Evolutionary conservation across 352 stramenopile species (phyloP).

Genomic region (Phytophthora litchii): DNA sequence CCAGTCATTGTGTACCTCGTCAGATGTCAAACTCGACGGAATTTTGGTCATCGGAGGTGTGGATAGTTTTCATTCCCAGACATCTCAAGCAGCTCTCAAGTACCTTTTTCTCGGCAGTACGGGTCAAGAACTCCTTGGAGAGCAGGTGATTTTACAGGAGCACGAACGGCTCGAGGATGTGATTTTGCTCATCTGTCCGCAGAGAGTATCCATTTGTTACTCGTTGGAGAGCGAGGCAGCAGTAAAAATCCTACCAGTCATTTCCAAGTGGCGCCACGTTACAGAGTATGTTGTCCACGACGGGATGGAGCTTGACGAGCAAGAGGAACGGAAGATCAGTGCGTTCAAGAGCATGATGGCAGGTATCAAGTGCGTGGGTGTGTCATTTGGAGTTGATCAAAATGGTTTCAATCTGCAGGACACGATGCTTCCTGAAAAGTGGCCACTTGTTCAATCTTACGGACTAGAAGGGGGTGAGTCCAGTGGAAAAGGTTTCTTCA

Average conservation of each 20-base stretch:
- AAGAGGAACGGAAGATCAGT: slow-evolving; percentile 68
- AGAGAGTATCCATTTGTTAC: slow-evolving; percentile 61
- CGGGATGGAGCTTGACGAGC: slow-evolving; percentile 67
- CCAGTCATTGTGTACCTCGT: slow-evolving; percentile 51
- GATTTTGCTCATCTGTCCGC: slow-evolving; percentile 58
- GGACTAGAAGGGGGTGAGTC: slow-evolving; percentile 49
- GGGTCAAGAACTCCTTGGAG: slow-evolving; percentile 72
- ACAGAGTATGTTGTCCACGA: slow-evolving; percentile 72
- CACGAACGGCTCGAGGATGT: slow-evolving; percentile 74
- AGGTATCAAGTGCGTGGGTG: slow-evolving; percentile 49
- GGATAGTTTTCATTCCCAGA: slow-evolving; percentile 68
- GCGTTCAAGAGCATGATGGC: slow-evolving; percentile 73
- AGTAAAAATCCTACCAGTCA: slow-evolving; percentile 62
- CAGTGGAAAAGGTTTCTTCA: slow-evolving; percentile 67
- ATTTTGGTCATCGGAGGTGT: slow-evolving; percentile 74
- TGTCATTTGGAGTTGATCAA: slow-evolving; percentile 54
- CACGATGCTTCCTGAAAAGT: slow-evolving; percentile 69
- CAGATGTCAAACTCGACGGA: slow-evolving; percentile 38
- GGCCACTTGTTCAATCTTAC: slow-evolving; percentile 78
- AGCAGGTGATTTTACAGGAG: slow-evolving; percentile 75
- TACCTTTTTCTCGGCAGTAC: slow-evolving; percentile 77
- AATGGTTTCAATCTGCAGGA: slow-evolving; percentile 47
- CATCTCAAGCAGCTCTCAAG: slow-evolving; percentile 72
- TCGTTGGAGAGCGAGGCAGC: slow-evolving; percentile 69
- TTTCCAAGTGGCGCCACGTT: slow-evolving; percentile 73